Evolutionary conservation across 140 eudicot species (phyloP), one percentile per base, ranked within the genome.

Genomic region (Oenanthe javanica): DNA sequence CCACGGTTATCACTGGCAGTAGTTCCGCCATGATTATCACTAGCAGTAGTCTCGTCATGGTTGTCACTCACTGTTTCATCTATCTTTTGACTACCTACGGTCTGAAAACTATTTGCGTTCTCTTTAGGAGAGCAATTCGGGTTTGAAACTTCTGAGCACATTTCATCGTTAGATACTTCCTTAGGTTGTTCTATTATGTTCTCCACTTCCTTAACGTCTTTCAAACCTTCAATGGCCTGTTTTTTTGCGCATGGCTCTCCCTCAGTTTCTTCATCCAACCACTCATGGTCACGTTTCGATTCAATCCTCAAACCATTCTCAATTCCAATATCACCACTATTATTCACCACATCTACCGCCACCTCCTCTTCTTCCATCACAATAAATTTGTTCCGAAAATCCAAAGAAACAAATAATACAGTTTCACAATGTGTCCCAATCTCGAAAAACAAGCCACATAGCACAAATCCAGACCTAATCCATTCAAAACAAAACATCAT

Each of bases 121-220:
- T 90, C 92, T 73, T 85, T 84, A 9, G 91, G 97, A 69, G 98
- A 92, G 67, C 82, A 79, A 79, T 86, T 83, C 4, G 98, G 97
- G 72, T 94, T 88, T 71, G 91, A 86, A 83, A 94, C 96, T 77
- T 90, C 98, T 4, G 98, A 94, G 57, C 90, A 84, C 57, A 87
- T 78, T 86, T 90, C 97, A 79, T 92, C 96, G 52, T 90, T 89
- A 40, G 97, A 92, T 66, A 88, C 84, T 76, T 90, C 90, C 52
- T 77, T 77, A 7, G 50, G 75, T 15, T 69, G 76, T 75, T 76
- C 21, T 61, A 50, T 80, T 74, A 76, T 45, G 43, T 72, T 83
- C 38, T 79, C 84, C 46, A 76, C 12, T 49, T 77, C 85, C 78
- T 23, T 72, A 63, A 75, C 38, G 1, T 80, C 86, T 75, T 83